phyloP scores from a whole-genome alignment of 2,329 filamentous ascomycete genomes.

The Pseudopyricularia javanii region DNA sequence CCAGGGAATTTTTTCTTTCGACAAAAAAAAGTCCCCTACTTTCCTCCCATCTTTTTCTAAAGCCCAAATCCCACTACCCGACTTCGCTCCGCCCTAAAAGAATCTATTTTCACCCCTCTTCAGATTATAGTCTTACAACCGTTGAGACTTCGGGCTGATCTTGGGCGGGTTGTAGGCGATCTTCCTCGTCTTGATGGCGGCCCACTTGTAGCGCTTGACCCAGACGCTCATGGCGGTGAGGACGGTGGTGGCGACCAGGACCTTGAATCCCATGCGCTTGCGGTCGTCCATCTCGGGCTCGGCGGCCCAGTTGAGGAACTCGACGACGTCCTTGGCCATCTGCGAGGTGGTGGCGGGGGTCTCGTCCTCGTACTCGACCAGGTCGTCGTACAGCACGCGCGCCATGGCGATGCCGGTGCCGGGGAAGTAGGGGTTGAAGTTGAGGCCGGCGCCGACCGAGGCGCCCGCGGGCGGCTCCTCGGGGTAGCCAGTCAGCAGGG shows the following conservation, averaged over 20 bases:
- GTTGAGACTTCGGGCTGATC: slow-evolving; percentile 8
- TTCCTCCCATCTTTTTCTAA: not conserved
- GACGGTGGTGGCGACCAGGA: slow-evolving; percentile 65
- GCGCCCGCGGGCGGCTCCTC: slow-evolving; percentile 91
- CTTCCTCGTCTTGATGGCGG: slow-evolving; percentile 91
- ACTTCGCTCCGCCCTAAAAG: not conserved
- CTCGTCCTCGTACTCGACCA: slow-evolving; percentile 96
- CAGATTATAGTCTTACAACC: slow-evolving; percentile 14
- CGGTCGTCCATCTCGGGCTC: slow-evolving; percentile 99
- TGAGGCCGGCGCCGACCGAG: slow-evolving; percentile 74
- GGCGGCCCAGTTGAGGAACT: slow-evolving; percentile 98
- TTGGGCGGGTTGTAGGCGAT: slow-evolving; percentile 73
- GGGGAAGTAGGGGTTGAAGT: slow-evolving; percentile 99
- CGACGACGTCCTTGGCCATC: slow-evolving; percentile 98
- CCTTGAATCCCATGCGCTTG: slow-evolving; percentile 99
- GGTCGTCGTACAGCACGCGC: slow-evolving; percentile 91
- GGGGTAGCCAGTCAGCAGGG: slow-evolving; percentile 89
- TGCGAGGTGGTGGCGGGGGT: slow-evolving; percentile 92
- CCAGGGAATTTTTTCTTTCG: not conserved
- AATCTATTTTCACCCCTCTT: not conserved
- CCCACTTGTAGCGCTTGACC: slow-evolving; percentile 99
- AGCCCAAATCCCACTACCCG: not conserved
- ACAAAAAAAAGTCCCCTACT: not conserved
- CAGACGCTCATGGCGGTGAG: slow-evolving; percentile 84
- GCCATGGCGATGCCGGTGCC: slow-evolving; percentile 98